Evolutionary conservation across 192 early-diverging fungal species (phyloP), one percentile per base, ranked within the genome.

Genomic region (Entomortierella beljakovae): DNA sequence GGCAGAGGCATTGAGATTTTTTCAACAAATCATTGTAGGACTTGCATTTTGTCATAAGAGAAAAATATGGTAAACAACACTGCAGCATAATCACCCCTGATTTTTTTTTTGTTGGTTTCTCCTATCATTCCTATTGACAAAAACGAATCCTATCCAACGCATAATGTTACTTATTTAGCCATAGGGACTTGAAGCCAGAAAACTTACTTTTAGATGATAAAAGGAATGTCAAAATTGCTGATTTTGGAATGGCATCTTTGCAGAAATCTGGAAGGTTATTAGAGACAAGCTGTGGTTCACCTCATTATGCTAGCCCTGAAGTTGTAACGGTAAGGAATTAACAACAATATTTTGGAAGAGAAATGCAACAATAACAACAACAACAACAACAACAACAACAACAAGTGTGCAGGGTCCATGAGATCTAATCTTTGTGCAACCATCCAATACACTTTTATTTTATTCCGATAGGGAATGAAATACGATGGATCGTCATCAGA

Each of bases 281-380:
- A 26, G 83, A 82, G 10, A 87, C 85, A 2, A 84, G 92, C n/a
- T 92, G 92, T 64, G 92, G 92, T 13, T 87, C 85, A 22, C 90
- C 90, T 52, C 91, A 94, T 60, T 94, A 94, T 74, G 89, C 90
- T 1, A 89, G 92, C 8, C 92, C 92, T 0, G 92, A 94, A 74
- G 81, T 94, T 13, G 74, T 77, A 6, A 77, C 74, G 23, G 74
- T 77, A 77, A 52, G 8, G 28, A 34, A 26, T n/a, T n/a, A n/a
- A n/a, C n/a, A n/a, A n/a, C n/a, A n/a, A n/a, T n/a, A n/a, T n/a
- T n/a, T n/a, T n/a, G n/a, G n/a, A n/a, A n/a, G n/a, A n/a, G n/a
- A n/a, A n/a, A n/a, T 46, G 43, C 4, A 46, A 16, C 37, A 40
- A 40, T n/a, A n/a, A n/a, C n/a, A n/a, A n/a, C n/a, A n/a, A n/a